Percentiles rank a stretch among this genome's conserved stretches.
Evolutionary conservation across 2,329 filamentous ascomycete genomes (phyloP).

Genomic region (Neonectria neomacrospora): DNA sequence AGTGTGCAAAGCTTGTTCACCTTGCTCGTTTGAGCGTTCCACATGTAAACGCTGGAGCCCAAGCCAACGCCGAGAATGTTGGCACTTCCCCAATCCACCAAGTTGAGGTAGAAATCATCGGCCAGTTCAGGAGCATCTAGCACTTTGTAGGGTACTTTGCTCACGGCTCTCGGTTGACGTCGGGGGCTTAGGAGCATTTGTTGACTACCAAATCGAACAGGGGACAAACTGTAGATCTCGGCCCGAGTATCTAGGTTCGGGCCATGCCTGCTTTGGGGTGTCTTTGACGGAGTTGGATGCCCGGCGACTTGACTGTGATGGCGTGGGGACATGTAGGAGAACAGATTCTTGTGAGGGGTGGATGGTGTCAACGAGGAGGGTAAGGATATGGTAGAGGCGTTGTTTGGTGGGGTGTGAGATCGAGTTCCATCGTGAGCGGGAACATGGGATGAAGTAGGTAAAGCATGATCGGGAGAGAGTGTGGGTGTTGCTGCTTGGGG

Average conservation of each 20-base stretch:
- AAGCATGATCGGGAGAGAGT: slow-evolving; percentile 67
- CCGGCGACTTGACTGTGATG: slow-evolving; percentile 76
- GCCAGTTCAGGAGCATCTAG: slow-evolving; percentile 95
- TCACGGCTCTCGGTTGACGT: slow-evolving; percentile 88
- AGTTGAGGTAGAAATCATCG: slow-evolving; percentile 96
- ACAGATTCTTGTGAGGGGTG: slow-evolving; percentile 97
- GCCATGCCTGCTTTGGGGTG: slow-evolving; percentile 87
- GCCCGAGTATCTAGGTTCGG: slow-evolving; percentile 90
- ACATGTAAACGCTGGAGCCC: slow-evolving; percentile 96
- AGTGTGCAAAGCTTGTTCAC: slow-evolving; percentile 95
- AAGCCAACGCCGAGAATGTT: slow-evolving; percentile 94
- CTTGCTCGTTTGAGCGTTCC: slow-evolving; percentile 91
- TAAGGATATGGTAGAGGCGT: slow-evolving; percentile 68
- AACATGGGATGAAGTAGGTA: slow-evolving; percentile 61
- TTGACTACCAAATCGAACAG: slow-evolving; percentile 91
- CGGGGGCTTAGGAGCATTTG: slow-evolving; percentile 91
- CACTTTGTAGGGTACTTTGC: slow-evolving; percentile 98
- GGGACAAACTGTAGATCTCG: slow-evolving; percentile 95
- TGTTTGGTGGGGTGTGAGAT: slow-evolving; percentile 83
- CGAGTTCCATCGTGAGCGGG: slow-evolving; percentile 73
- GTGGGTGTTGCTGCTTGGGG: slow-evolving; percentile 79
- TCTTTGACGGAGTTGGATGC: slow-evolving; percentile 90
- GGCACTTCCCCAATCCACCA: slow-evolving; percentile 97
- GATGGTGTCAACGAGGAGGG: slow-evolving; percentile 86
- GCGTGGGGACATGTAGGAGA: slow-evolving; percentile 85